Base-by-base conservation (phyloP, 805 yeast species). In the Teunomyces tritomae region DNA sequence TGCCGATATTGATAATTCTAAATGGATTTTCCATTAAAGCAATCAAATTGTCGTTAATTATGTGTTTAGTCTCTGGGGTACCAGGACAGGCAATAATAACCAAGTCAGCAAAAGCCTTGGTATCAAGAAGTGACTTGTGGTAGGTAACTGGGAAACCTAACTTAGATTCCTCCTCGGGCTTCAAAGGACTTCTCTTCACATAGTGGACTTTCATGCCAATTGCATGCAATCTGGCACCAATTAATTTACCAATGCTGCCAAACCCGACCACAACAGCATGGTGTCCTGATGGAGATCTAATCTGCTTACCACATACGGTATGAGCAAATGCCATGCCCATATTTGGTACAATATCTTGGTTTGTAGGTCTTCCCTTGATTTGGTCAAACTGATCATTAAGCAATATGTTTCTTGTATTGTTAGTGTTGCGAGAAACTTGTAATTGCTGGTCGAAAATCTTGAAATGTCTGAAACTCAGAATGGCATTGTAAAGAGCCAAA, bases 151-250 rank as follows among this genome's bases (percentile, higher is more conserved):
- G 49, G 47, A 40, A 62, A 3, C 55, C 56, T 17, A 62, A 50
- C 9, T n/a, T 20, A 16, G 33, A 33, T 28, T 51, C 57, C n/a
- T 55, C 58, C 7, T 48, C 46, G 3, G 26, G 51, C 14, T 51
- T 24, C 28, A 56, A 49, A 20, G 40, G 51, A 8, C 43, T 48
- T 14, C 63, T 51, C 46, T 61, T 62, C 32, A 61, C 64, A 35
- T 62, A 61, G 47, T 61, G 64, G 27, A 62, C 55, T 40, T 58
- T 49, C 66, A 62, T 61, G 27, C 66, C 66, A 13, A 62, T 48
- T 33, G 50, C 49, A 10, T 55, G 47, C 35, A 62, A 50, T 10
- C 63, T 50, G 28, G 43, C 51, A 14, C 57, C 66, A 14, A 59
- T 58, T 10, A 57, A 48, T 43, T 50, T 53, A 30, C 66, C 66